Evolutionary conservation across 1,139 yeast genomes (phyloP).

Genomic region (Wickerhamomyces sp.): DNA sequence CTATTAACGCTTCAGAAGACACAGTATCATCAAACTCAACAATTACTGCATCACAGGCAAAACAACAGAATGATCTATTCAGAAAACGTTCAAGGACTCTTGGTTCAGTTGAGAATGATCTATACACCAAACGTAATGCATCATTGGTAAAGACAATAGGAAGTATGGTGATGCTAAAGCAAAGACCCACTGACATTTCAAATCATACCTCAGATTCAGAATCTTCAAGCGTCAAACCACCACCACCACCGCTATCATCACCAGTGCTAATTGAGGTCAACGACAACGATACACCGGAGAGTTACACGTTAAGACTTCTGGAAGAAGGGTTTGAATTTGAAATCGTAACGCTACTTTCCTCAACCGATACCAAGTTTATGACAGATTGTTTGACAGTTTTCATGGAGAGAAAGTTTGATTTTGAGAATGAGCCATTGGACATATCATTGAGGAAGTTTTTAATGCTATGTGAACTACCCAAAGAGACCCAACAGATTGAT

Average conservation of each 20-base stretch:
- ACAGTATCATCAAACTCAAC: neutral
- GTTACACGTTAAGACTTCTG: constrained; percentile 30
- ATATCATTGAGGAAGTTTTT: constrained; percentile 54
- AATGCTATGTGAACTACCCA: constrained; percentile 52
- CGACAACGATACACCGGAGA: constrained; percentile 30
- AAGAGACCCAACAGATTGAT: constrained; percentile 69
- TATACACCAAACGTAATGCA: constrained; percentile 26
- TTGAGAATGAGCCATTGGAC: constrained; percentile 51
- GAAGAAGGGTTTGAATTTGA: constrained; percentile 31
- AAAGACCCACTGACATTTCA: constrained; percentile 13
- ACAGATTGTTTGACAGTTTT: constrained; percentile 33
- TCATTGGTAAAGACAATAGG: constrained; percentile 32
- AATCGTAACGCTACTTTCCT: constrained; percentile 34
- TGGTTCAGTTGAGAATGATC: constrained; percentile 21
- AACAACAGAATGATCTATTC: constrained; percentile 6
- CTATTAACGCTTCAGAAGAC: neutral
- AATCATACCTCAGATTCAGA: constrained; percentile 10
- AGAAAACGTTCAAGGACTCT: constrained; percentile 21
- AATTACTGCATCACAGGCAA: neutral
- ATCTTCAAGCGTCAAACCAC: neutral
- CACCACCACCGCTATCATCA: no score
- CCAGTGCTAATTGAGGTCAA: constrained; percentile 28
- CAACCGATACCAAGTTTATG: constrained; percentile 31
- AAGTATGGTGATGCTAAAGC: constrained; percentile 28
- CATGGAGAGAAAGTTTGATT: constrained; percentile 37